These are phyloP conservation scores for Collariella sp. DNA, from an alignment of 495 filamentous ascomycete species.

Conservation along the genomic window DNA sequence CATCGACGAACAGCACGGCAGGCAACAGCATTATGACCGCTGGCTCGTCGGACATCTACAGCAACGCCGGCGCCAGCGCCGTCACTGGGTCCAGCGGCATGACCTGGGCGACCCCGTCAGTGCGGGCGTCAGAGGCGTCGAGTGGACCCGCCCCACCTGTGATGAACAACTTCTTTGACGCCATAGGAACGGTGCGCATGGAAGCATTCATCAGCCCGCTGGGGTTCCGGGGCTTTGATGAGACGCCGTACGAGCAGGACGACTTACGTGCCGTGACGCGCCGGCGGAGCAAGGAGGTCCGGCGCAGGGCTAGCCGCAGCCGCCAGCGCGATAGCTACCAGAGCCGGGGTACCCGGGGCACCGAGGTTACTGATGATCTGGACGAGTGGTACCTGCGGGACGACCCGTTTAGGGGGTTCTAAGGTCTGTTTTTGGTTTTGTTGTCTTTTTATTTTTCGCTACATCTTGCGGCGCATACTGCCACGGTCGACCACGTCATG, in stretches of 20 bases:
- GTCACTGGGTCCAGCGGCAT: constrained; percentile 31
- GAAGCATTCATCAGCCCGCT: constrained; percentile 79
- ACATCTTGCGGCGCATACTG: background rate
- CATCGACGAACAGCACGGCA: constrained; percentile 42
- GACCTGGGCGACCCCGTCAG: constrained; percentile 38
- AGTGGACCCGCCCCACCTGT: constrained; percentile 38
- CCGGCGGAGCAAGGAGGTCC: constrained; percentile 41
- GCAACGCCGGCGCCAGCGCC: constrained; percentile 22
- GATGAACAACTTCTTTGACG: constrained; percentile 56
- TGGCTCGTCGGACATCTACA: constrained; percentile 54
- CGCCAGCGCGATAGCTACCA: constrained; percentile 42
- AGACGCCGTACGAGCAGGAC: constrained; percentile 40
- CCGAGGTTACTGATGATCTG: constrained; percentile 34
- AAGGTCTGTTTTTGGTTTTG: constrained; percentile 1
- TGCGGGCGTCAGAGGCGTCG: constrained; percentile 54
- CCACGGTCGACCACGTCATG: constrained; percentile 9
- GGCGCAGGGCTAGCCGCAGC: constrained; percentile 42
- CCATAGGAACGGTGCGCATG: constrained; percentile 90
- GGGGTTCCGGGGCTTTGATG: constrained; percentile 34
- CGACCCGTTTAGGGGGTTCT: constrained; percentile 44
- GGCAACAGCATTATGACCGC: constrained; percentile 44
- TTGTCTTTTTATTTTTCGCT: background rate
- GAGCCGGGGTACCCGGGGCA: constrained; percentile 38
- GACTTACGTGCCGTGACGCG: constrained; percentile 35
- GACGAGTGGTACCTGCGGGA: constrained; percentile 41